Conservation (phyloP, 441 rosid genomes). For the Bocquillonia castaneifolia region DNA sequence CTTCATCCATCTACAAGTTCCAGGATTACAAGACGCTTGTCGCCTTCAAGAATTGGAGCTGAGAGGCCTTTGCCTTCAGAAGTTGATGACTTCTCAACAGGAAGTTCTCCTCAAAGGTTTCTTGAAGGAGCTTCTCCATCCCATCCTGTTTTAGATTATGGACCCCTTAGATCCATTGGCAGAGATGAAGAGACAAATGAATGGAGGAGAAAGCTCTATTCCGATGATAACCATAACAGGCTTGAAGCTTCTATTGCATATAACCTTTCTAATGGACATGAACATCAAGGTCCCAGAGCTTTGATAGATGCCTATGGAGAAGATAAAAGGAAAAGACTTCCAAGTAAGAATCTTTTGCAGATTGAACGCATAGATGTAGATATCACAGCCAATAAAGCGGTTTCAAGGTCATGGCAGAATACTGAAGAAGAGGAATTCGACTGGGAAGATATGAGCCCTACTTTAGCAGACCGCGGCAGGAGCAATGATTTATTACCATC, state of each 20-base stretch:
- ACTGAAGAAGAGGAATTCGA: slow-evolving; percentile 97
- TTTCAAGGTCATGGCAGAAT: slow-evolving; percentile 80
- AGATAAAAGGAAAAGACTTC: slow-evolving; percentile 51
- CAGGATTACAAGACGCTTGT: slow-evolving; percentile 36
- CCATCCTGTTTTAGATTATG: slow-evolving; percentile 48
- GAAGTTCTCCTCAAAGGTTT: slow-evolving; percentile 57
- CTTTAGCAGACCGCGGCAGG: slow-evolving; percentile 55
- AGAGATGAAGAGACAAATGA: slow-evolving; percentile 54
- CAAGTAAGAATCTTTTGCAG: slow-evolving; percentile 39
- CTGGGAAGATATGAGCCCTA: slow-evolving; percentile 98
- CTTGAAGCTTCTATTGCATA: slow-evolving; percentile 35
- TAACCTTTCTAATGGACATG: slow-evolving; percentile 47
- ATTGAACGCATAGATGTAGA: slow-evolving; percentile 46
- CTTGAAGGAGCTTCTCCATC: slow-evolving; percentile 59
- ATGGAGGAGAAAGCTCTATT: slow-evolving; percentile 48
- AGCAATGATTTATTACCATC: slow-evolving; percentile 48
- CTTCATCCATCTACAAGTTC: slow-evolving; percentile 36
- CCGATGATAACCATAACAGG: slow-evolving; percentile 36
- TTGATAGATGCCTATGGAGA: slow-evolving; percentile 90
- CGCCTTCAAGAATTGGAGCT: slow-evolving; percentile 39
- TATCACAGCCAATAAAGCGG: slow-evolving; percentile 47
- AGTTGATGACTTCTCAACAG: slow-evolving; percentile 43
- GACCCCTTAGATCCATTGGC: slow-evolving; percentile 39
- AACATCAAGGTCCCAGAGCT: slow-evolving; percentile 72
- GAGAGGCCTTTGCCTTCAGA: slow-evolving; percentile 40